Evolutionary conservation across 2,329 filamentous ascomycete genomes (phyloP).

Genomic region (Ophiosphaerella herpotricha): DNA sequence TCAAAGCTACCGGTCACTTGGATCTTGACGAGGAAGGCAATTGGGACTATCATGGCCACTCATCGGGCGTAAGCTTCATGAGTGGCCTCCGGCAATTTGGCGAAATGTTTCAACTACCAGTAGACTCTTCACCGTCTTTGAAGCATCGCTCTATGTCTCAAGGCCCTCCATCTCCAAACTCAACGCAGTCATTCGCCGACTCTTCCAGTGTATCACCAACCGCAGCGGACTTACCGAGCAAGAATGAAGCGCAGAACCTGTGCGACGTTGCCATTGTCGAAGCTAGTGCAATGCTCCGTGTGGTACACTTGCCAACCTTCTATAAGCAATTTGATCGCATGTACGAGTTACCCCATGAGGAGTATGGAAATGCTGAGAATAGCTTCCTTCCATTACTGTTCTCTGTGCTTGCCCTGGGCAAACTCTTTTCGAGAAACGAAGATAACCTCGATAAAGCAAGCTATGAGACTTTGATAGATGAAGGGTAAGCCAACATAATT

Average conservation of each 20-base stretch:
- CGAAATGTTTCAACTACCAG: slow-evolving; percentile 69
- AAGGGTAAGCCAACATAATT: slow-evolving; percentile 45
- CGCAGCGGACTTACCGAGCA: slow-evolving; percentile 68
- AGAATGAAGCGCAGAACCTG: slow-evolving; percentile 59
- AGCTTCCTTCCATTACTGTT: slow-evolving; percentile 56
- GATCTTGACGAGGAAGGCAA: slow-evolving; percentile 90
- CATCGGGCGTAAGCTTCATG: slow-evolving; percentile 88
- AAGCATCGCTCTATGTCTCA: slow-evolving; percentile 58
- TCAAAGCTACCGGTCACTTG: slow-evolving; percentile 86
- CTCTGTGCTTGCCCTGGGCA: slow-evolving; percentile 54
- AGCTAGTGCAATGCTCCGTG: slow-evolving; percentile 67
- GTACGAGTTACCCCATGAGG: slow-evolving; percentile 66
- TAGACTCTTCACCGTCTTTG: slow-evolving; percentile 62
- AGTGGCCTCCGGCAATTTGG: slow-evolving; percentile 86
- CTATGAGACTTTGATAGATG: slow-evolving; percentile 54
- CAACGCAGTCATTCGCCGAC: slow-evolving; percentile 65
- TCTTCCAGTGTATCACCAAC: slow-evolving; percentile 38
- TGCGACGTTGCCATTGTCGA: slow-evolving; percentile 66
- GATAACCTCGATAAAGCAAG: slow-evolving; percentile 43
- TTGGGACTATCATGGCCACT: slow-evolving; percentile 94
- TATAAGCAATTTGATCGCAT: slow-evolving; percentile 76
- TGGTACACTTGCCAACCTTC: slow-evolving; percentile 82
- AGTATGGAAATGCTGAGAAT: slow-evolving; percentile 52
- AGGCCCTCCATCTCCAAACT: slow-evolving; percentile 72
- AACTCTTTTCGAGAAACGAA: slow-evolving; percentile 52